phyloP scores from a whole-genome alignment of 495 filamentous ascomycete species.

The Friedmanniomyces simplex region DNA sequence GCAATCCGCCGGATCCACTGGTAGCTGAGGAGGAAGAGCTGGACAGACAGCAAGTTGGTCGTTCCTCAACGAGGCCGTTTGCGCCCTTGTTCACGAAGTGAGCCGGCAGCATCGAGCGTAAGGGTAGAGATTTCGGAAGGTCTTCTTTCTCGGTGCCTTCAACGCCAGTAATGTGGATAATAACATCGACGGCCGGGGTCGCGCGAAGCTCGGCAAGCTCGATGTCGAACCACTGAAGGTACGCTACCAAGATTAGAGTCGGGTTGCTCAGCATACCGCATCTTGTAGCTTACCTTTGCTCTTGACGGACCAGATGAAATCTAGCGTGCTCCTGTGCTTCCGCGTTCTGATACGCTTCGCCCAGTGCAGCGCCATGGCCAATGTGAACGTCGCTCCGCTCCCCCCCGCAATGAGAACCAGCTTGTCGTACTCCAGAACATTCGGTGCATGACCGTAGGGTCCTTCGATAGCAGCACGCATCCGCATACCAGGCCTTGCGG shows the following conservation, averaged over 20 bases:
- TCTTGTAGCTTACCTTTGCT: background rate
- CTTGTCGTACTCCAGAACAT: background rate
- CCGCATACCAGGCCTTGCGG: background rate
- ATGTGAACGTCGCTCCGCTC: background rate
- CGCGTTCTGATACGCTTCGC: background rate
- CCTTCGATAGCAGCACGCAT: background rate
- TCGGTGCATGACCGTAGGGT: background rate
- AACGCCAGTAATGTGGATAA: background rate
- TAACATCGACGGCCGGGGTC: background rate
- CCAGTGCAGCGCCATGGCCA: background rate
- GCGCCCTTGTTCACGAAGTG: background rate
- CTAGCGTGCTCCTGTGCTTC: background rate
- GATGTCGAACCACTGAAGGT: background rate
- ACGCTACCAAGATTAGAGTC: background rate
- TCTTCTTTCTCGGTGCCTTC: background rate
- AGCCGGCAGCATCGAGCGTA: background rate
- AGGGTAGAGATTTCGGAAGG: background rate
- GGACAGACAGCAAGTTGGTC: background rate
- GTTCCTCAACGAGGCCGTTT: background rate
- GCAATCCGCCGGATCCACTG: no score
- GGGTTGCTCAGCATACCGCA: background rate
- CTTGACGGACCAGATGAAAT: background rate
- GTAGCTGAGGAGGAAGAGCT: background rate
- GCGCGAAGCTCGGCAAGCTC: background rate
- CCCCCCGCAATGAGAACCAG: background rate